phyloP scores from a whole-genome alignment of 2,329 filamentous ascomycete genomes.

The Talaromyces piceae region DNA sequence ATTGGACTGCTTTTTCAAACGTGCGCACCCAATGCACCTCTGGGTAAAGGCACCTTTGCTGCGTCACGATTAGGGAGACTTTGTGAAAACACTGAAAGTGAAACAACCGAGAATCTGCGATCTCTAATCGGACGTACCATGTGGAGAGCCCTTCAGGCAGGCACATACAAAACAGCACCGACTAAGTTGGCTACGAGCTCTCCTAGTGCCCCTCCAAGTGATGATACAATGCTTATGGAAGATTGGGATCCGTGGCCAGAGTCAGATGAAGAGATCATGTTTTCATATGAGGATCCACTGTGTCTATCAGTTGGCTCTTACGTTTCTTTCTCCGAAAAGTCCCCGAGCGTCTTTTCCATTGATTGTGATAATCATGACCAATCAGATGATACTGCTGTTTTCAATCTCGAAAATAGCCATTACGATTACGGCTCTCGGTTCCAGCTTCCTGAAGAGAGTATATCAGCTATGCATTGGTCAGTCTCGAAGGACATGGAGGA shows the following conservation, averaged over 20 bases:
- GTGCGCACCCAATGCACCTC: slow-evolving; percentile 13
- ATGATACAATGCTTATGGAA: not conserved
- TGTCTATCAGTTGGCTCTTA: not conserved
- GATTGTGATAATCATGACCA: not conserved
- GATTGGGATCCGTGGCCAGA: not conserved
- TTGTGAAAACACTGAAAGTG: not conserved
- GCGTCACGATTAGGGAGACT: not conserved
- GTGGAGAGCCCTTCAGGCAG: slow-evolving; percentile 26
- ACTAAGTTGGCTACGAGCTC: not conserved
- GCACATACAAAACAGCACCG: slow-evolving; percentile 15
- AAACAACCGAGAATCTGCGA: slow-evolving; percentile 8
- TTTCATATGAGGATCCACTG: not conserved
- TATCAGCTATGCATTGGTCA: not conserved
- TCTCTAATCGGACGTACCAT: slow-evolving; percentile 21
- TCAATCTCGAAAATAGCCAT: not conserved
- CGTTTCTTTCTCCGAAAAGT: not conserved
- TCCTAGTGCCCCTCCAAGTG: not conserved
- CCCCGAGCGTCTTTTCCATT: not conserved
- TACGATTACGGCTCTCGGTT: not conserved
- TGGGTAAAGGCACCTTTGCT: slow-evolving; percentile 13
- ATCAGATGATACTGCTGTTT: not conserved
- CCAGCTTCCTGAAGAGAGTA: not conserved
- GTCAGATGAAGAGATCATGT: not conserved
- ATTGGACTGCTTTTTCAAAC: slow-evolving; percentile 24
- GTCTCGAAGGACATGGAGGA: not conserved